Evolutionary conservation across 1,284 basidiomycete species (phyloP).

Genomic region (Baeospora myosura): DNA sequence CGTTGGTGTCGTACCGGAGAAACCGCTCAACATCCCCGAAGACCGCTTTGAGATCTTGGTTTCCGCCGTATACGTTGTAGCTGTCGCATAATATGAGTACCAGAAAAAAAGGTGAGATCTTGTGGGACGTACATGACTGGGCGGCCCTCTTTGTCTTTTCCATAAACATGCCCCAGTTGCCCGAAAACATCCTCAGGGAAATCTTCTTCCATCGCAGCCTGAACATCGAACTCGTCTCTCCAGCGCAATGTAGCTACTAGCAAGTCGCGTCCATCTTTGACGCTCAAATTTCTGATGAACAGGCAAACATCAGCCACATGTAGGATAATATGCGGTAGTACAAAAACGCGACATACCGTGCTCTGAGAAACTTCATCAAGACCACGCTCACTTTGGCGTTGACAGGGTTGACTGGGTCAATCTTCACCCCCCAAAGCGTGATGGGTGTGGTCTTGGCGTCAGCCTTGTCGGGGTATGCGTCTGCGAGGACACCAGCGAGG

Average conservation of each 20-base stretch:
- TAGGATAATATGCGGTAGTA: too few relatives aligned
- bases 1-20: slow-evolving; percentile 41
- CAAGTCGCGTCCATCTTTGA: slow-evolving; percentile 53
- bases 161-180: slow-evolving; percentile 54
- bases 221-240: slow-evolving; percentile 63
- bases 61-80: slow-evolving; percentile 69
- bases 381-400: slow-evolving; percentile 64
- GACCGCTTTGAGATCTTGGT: slow-evolving; percentile 53
- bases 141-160: slow-evolving; percentile 57
- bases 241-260: slow-evolving; percentile 63
- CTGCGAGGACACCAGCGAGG: slow-evolving; percentile 50
- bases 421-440: slow-evolving; percentile 61
- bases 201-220: slow-evolving; percentile 50
- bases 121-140: slow-evolving; percentile 49
- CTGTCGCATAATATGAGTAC: slow-evolving; percentile 25
- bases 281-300: slow-evolving; percentile 43
- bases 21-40: slow-evolving; percentile 69
- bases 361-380: slow-evolving; percentile 72
- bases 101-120: neutral
- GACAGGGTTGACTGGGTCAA: slow-evolving; percentile 45
- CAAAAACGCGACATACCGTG: slow-evolving; percentile 40
- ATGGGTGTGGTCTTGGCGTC: slow-evolving; percentile 43
- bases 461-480: slow-evolving; percentile 49
- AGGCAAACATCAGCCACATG: slow-evolving; percentile 2
- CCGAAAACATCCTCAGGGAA: slow-evolving; percentile 64